Percentiles rank a stretch among this genome's conserved stretches.
phyloP scores from a whole-genome alignment of 306 rosid species.

The Quillaja saponaria region DNA sequence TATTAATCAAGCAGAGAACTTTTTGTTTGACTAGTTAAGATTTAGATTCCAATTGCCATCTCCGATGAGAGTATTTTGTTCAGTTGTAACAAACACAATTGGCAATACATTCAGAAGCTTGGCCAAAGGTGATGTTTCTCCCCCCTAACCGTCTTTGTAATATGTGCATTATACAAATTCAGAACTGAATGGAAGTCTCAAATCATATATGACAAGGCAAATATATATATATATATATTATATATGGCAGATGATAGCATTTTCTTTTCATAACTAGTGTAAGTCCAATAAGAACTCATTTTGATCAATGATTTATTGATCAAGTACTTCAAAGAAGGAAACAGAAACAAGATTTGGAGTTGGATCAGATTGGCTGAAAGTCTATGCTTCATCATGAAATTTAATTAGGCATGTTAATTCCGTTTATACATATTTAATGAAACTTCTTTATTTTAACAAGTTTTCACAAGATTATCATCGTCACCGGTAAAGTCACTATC shows the following conservation, averaged over 20 bases:
- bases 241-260: neutral
- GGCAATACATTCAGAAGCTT: neutral
- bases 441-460: constrained; percentile 6
- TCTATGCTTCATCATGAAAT: too few species aligned
- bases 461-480: neutral
- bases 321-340: too few species aligned
- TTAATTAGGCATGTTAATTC: neutral
- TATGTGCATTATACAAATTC: too few species aligned
- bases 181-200: too few species aligned
- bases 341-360: too few species aligned
- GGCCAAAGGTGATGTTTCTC: constrained; percentile 3
- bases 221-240: neutral
- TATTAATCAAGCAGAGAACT: too few species aligned
- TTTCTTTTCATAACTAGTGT: neutral
- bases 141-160: too few species aligned
- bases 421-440: neutral
- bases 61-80: constrained; percentile 4
- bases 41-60: too few species aligned
- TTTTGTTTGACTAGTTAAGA: too few species aligned
- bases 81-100: neutral
- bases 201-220: neutral
- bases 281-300: too few species aligned
- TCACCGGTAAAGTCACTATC: constrained; percentile 9
- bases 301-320: too few species aligned
- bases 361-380: too few species aligned